These are phyloP conservation scores for Schrenkiella parvula DNA, from an alignment of 345 rosid species.

Conservation along the genomic window DNA sequence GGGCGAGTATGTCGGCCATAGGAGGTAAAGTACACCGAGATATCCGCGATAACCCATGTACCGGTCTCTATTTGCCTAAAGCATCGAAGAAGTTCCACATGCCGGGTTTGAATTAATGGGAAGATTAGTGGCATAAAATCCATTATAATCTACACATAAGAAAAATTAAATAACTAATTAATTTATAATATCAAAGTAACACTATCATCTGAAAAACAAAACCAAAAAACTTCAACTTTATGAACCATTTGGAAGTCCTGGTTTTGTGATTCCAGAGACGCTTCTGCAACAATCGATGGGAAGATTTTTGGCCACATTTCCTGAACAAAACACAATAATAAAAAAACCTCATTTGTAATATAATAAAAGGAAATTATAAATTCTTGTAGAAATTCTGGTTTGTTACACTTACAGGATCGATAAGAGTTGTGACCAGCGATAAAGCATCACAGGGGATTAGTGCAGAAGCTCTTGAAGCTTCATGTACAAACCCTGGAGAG, in stretches of 20 bases:
- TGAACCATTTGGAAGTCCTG: background rate
- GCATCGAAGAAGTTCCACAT: constrained; percentile 49
- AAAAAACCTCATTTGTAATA: background rate
- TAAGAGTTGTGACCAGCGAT: background rate
- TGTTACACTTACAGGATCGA: background rate
- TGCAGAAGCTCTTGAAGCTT: constrained; percentile 48
- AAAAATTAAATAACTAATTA: background rate
- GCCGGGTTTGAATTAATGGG: constrained; percentile 42
- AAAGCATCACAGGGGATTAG: constrained; percentile 19
- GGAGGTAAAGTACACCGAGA: constrained; percentile 38
- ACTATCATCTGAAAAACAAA: background rate
- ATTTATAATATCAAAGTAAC: background rate
- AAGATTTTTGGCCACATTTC: constrained; percentile 51
- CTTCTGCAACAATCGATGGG: constrained; percentile 37
- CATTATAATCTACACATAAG: constrained; percentile 42
- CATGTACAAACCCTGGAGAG: constrained; percentile 34
- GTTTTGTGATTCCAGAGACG: background rate
- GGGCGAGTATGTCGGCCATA: constrained; percentile 17
- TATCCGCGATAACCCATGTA: constrained; percentile 64
- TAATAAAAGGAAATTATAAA: background rate
- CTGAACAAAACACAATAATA: constrained; percentile 24
- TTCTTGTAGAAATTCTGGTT: background rate
- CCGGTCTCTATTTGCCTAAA: constrained; percentile 48
- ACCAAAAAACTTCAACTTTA: no score
- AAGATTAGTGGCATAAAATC: constrained; percentile 50